Evolutionary conservation across 495 filamentous ascomycete genomes (phyloP).

Genomic region (Penicillium soppii): DNA sequence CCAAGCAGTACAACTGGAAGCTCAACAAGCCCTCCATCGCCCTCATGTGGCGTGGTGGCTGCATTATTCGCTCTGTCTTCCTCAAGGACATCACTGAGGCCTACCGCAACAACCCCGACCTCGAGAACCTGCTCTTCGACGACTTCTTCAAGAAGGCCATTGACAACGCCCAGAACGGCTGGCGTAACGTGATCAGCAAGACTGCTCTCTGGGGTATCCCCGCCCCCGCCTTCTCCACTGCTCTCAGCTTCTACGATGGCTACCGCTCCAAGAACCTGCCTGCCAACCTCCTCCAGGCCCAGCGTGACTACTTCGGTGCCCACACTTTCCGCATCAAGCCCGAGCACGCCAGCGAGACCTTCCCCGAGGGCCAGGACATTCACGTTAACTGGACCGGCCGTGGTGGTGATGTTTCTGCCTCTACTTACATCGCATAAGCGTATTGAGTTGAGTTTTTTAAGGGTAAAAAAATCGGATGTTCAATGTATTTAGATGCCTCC

Average conservation of each 20-base stretch:
- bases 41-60: slow-evolving; percentile 99
- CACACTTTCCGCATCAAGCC: slow-evolving; percentile 99
- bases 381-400: slow-evolving; percentile 99
- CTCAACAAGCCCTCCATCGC: slow-evolving; percentile 99
- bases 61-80: slow-evolving; percentile 99
- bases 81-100: slow-evolving; percentile 97
- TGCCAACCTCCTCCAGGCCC: slow-evolving; percentile 96
- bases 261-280: slow-evolving; percentile 94
- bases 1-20: slow-evolving; percentile 95
- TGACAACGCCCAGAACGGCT: slow-evolving; percentile 91
- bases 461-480: slow-evolving; percentile 27
- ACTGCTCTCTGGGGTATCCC: slow-evolving; percentile 91
- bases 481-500: slow-evolving; percentile 34
- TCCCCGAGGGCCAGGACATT: slow-evolving; percentile 83
- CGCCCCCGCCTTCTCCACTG: slow-evolving; percentile 92
- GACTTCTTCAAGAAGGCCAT: slow-evolving; percentile 99
- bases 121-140: slow-evolving; percentile 97
- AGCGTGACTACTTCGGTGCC: slow-evolving; percentile 98
- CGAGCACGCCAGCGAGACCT: slow-evolving; percentile 76
- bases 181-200: slow-evolving; percentile 93
- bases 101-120: slow-evolving; percentile 90
- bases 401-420: slow-evolving; percentile 94
- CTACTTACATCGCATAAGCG: slow-evolving; percentile 91
- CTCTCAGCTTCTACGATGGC: slow-evolving; percentile 96
- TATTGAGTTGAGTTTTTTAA: slow-evolving; percentile 11